Percentiles rank a stretch among this genome's conserved stretches.
phyloP scores from a whole-genome alignment of 1,139 yeast genomes.

The Diutina mesorugosa region DNA sequence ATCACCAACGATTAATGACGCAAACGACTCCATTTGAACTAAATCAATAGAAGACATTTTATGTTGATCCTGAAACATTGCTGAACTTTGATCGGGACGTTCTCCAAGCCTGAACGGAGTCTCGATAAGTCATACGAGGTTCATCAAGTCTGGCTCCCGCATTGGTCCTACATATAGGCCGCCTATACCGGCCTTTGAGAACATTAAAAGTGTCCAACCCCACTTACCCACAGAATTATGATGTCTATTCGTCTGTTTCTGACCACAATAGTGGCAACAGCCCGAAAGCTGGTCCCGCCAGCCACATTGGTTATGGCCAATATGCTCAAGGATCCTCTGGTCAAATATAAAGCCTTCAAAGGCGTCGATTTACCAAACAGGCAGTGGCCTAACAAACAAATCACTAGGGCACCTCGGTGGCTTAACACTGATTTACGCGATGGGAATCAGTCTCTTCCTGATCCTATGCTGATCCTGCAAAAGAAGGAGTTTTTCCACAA shows the following conservation, averaged over 20 bases:
- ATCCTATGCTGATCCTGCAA: conserved; percentile 88
- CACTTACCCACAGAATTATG: not conserved
- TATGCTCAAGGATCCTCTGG: conserved; percentile 57
- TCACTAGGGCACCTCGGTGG: conserved; percentile 89
- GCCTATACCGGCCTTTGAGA: not conserved
- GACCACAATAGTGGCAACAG: not conserved
- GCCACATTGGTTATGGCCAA: conserved; percentile 8
- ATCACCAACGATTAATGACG: not conserved
- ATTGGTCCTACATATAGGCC: not conserved
- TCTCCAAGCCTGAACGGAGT: too few relatives aligned
- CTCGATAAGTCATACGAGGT: not conserved
- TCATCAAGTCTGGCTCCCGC: not conserved
- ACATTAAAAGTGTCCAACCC: not conserved
- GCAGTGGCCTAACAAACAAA: conserved; percentile 72
- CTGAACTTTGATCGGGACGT: too few relatives aligned
- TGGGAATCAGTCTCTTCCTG: conserved; percentile 95
- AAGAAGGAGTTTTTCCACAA: conserved; percentile 82
- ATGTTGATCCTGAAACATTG: too few relatives aligned
- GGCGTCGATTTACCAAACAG: conserved; percentile 61
- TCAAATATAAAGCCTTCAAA: conserved; percentile 61
- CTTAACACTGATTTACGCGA: conserved; percentile 91
- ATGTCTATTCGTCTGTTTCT: conserved; percentile 1
- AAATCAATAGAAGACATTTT: too few relatives aligned
- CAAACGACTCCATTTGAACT: not conserved
- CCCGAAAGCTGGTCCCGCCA: not conserved